Base-by-base conservation (phyloP, 2,329 filamentous ascomycete genomes). In the Fusarium ambrosium region DNA sequence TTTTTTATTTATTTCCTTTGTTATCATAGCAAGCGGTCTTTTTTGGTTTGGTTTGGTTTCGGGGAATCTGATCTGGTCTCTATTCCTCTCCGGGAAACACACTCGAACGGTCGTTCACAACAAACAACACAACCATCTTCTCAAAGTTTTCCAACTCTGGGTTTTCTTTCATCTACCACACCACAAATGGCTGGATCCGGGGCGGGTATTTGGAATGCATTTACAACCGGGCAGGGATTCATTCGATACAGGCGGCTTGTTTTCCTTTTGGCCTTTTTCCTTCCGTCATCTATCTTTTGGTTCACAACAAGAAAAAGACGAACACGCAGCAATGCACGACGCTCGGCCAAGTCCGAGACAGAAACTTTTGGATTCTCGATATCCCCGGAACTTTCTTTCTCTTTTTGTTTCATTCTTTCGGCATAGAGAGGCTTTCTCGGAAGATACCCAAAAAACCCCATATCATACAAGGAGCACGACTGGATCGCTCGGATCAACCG, bases 251-350 rank as follows among this genome's bases (percentile, higher is more conserved):
- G 83, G 85, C 84, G 84, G 85, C 82, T 84, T 84, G 84, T 83
- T 79, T 82, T 78, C 77, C 77, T 79, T 72, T 72, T 75, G 74
- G 61, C 66, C 78, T 80, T 79, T 82, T 75, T 67, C 76, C 70
- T 78, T 77, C 76, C 76, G 66, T 73, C 66, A 51, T 51, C 24
- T 29, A 73, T 68, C 74, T 79, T 37, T 77, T 76, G 78, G 80
- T 76, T 73, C 45, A 29, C 75, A 81, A 79, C 81, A 83, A 87
- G 85, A 86, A 83, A 74, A 89, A 89, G 87, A 90, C 85, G 85
- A 89, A 87, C 80, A 88, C 86, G 89, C 89, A 91, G 89, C 89
- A 89, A 91, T 91, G 89, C 89, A 89, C 85, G 83, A 83, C 80
- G 82, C 84, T 86, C 85, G 86, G 86, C 84, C 79, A 76, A 83